Evolutionary conservation across 2,329 filamentous ascomycete genomes (phyloP), one percentile per base, ranked within the genome.

Genomic region (Fusarium sp.): DNA sequence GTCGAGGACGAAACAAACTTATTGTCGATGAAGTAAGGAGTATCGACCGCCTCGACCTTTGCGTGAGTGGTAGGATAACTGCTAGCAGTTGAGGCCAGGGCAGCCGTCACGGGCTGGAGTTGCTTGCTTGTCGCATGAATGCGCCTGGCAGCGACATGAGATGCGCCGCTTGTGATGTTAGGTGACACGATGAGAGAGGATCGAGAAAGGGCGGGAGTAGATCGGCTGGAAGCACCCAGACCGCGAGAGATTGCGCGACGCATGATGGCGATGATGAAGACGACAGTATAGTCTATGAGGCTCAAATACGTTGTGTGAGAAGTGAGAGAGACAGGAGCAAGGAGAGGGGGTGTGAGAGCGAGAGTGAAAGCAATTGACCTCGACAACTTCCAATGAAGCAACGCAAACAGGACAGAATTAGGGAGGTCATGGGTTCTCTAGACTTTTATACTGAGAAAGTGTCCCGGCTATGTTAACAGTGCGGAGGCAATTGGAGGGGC

Each of bases 1-100:
- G 93, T 86, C 78, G 87, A 83, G 24, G 93, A 95, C 55, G 87
- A 83, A 61, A 91, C 84, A 80, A 95, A 95, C 81, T 92, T 84
- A 84, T 96, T 96, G 86, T 96, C 89, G 75, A 96, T 81, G 81
- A 96, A 96, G 85, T 93, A 95, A 33, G 91, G 92, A 20, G 93
- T 95, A 80, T 95, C 83, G 41, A 92, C 90, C 66, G 89, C 82
- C 75, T 88, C 78, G 77, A 94, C 91, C 84, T 90, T 90, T 60
- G 92, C 91, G 84, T 96, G 93, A 28, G 87, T 90, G 61, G 86
- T 92, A 31, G 92, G 92, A 82, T 91, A 95, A 80, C 83, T 87
- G 51, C 86, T 87, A 16, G 89, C 84, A 26, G 86, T 88, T 61
- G 87, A 89, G 47, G 86, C 84, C 59, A 90, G 82, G 22, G 86